A percentile compares a stretch with the other conserved stretches of the same genome.
phyloP scores from a whole-genome alignment of 805 yeast genomes.

The Priceomyces carsonii region DNA sequence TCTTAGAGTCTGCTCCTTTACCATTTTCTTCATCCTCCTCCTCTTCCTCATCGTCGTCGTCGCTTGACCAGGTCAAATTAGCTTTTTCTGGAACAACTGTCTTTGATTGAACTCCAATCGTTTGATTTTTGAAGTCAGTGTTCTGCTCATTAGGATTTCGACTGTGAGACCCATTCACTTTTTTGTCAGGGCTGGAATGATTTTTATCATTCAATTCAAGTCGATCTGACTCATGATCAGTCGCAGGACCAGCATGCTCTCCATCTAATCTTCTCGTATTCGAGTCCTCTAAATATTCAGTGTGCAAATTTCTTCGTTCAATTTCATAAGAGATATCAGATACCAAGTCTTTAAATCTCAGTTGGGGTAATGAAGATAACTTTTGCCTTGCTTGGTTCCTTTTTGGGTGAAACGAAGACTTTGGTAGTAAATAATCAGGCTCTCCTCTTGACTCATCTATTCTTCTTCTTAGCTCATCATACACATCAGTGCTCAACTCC shows the following conservation, averaged over 20 bases:
- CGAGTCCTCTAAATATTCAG: too few relatives aligned
- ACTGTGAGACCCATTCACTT: constrained; percentile 2
- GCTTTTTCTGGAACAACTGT: constrained; percentile 85
- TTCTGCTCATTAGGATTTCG: constrained; percentile 6
- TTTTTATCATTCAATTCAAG: too few relatives aligned
- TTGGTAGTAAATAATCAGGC: constrained; percentile 68
- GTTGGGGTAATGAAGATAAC: constrained; percentile 76
- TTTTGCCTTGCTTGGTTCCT: constrained; percentile 95
- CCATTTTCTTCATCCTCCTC: constrained; percentile 11
- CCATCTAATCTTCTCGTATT: too few relatives aligned
- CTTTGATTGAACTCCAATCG: constrained; percentile 55
- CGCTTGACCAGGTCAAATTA: constrained; percentile 84
- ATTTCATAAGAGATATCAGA: constrained; percentile 87
- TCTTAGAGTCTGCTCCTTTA: constrained; percentile 1
- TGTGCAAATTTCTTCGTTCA: constrained; percentile 67
- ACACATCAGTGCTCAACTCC: constrained; percentile 92
- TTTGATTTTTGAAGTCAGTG: constrained; percentile 14
- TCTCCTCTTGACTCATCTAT: constrained; percentile 57
- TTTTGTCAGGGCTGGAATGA: too few relatives aligned
- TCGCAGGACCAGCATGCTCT: too few relatives aligned
- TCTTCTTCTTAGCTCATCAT: constrained; percentile 87
- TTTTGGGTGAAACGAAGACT: constrained; percentile 80
- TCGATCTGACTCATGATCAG: too few relatives aligned
- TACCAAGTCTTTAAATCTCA: constrained; percentile 85
- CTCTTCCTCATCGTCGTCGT: constrained; percentile 57